Percentiles rank a stretch among this genome's conserved stretches.
These are phyloP conservation scores for Ophiocordyceps camponoti-floridani DNA, from an alignment of 2,329 filamentous ascomycete genomes.

Conservation along the genomic window DNA sequence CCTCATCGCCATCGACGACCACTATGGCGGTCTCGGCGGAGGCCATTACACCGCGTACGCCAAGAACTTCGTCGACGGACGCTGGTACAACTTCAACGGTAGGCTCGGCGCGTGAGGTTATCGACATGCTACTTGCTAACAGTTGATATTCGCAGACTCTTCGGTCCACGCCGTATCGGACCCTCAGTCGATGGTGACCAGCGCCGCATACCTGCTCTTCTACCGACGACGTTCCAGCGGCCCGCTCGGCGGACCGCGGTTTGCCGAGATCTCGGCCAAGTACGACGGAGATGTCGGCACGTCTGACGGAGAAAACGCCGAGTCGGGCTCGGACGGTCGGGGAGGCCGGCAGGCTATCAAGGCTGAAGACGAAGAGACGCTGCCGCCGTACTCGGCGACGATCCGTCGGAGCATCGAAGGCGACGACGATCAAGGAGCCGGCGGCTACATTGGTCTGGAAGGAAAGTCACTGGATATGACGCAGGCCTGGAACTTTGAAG, in stretches of 20 bases:
- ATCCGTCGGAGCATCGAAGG: constrained; percentile 29
- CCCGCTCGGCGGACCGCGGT: constrained; percentile 62
- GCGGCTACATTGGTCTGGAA: constrained; percentile 12
- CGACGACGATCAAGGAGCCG: constrained; percentile 24
- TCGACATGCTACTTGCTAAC: too few species aligned
- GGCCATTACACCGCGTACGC: constrained; percentile 94
- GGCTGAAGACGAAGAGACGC: constrained; percentile 10
- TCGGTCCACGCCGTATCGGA: constrained; percentile 46
- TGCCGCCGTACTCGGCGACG: constrained; percentile 14
- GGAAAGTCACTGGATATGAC: constrained; percentile 14
- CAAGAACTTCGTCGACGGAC: constrained; percentile 73
- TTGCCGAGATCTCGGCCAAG: constrained; percentile 51
- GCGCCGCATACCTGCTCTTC: constrained; percentile 82
- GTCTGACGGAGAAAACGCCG: constrained; percentile 22
- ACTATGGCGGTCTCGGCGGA: constrained; percentile 82
- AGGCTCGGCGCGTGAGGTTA: constrained; percentile 13
- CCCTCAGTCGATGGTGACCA: constrained; percentile 45
- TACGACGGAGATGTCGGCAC: constrained; percentile 36
- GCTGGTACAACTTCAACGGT: constrained; percentile 98
- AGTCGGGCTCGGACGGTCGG: constrained; percentile 57
- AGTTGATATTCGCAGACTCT: constrained; percentile 39
- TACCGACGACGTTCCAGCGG: constrained; percentile 68
- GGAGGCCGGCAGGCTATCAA: constrained; percentile 14
- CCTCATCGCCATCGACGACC: constrained; percentile 87
- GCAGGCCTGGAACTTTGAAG: constrained; percentile 29